Evolutionary conservation across 2,329 filamentous ascomycete species (phyloP).

Genomic region (Beauveria sp.): DNA sequence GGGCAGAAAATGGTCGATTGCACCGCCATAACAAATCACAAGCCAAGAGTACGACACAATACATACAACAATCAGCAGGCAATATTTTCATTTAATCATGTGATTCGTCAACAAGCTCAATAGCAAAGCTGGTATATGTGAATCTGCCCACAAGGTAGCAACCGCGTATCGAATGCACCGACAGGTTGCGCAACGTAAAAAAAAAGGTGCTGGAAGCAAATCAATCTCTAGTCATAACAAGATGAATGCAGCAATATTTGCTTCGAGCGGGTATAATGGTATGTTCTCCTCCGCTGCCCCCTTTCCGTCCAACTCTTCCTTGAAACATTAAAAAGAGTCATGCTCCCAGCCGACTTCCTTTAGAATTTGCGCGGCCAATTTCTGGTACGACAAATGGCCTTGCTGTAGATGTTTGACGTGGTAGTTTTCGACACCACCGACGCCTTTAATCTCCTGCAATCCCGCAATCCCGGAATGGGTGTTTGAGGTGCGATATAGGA

Average conservation of each 20-base stretch:
- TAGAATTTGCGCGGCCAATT: slow-evolving; percentile 59
- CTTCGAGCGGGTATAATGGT: slow-evolving; percentile 9
- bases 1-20: too few relatives aligned
- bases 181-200: background rate
- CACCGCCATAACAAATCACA: too few relatives aligned
- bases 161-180: background rate
- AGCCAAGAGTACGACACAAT: too few relatives aligned
- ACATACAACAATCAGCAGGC: background rate
- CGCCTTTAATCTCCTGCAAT: slow-evolving; percentile 63
- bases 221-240: slow-evolving; percentile 8
- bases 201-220: slow-evolving; percentile 8
- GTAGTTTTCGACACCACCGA: slow-evolving; percentile 60
- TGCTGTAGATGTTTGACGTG: slow-evolving; percentile 58
- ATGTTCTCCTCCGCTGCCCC: background rate
- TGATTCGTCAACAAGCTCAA: background rate
- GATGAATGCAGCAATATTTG: slow-evolving; percentile 7
- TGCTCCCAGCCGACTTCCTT: slow-evolving; percentile 63
- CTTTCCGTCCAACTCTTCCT: background rate
- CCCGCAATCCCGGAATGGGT: slow-evolving; percentile 80
- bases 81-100: background rate
- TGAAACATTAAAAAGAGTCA: slow-evolving; percentile 31
- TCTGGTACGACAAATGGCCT: slow-evolving; percentile 65
- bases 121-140: background rate
- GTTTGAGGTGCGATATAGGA: slow-evolving; percentile 76
- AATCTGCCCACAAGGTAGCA: slow-evolving; percentile 1